These are phyloP conservation scores for Marasmius tenuissimus DNA, from an alignment of 1,284 basidiomycete genomes.

Conservation along the genomic window DNA sequence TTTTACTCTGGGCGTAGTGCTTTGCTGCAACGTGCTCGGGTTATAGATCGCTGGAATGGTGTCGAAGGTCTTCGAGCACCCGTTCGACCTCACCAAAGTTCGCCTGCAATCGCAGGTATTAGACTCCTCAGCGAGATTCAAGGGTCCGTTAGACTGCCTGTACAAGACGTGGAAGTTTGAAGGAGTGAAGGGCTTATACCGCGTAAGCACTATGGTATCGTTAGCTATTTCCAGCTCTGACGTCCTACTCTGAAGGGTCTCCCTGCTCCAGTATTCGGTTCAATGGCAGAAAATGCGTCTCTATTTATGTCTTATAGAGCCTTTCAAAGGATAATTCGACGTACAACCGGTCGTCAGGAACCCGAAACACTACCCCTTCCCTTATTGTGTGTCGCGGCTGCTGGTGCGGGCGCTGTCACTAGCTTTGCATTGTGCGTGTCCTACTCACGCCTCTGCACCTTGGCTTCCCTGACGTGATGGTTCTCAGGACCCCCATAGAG, in stretches of 20 bases:
- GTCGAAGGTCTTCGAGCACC: constrained; percentile 8
- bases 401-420: constrained; percentile 82
- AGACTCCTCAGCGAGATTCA: constrained; percentile 69
- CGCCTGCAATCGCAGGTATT: constrained; percentile 42
- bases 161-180: constrained; percentile 78
- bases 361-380: constrained; percentile 48
- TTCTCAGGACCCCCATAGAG: constrained; percentile 85
- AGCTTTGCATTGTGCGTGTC: constrained; percentile 80
- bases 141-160: constrained; percentile 86
- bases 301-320: constrained; percentile 90
- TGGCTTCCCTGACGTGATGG: not conserved
- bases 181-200: constrained; percentile 82
- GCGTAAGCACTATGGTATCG: constrained; percentile 51
- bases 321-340: constrained; percentile 68
- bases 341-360: constrained; percentile 17
- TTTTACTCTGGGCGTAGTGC: not conserved
- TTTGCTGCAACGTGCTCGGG: not conserved
- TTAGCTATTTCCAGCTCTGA: not conserved
- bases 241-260: constrained; percentile 64
- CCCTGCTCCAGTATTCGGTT: constrained; percentile 88
- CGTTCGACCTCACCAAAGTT: constrained; percentile 74
- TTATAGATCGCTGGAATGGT: constrained; percentile 10
- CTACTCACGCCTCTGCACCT: not conserved
- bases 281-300: constrained; percentile 90
- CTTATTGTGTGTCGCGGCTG: constrained; percentile 81